Percentiles rank a stretch among this genome's conserved stretches.
phyloP scores from a whole-genome alignment of 345 rosid genomes.

The Cardamine chenopodiifolia region DNA sequence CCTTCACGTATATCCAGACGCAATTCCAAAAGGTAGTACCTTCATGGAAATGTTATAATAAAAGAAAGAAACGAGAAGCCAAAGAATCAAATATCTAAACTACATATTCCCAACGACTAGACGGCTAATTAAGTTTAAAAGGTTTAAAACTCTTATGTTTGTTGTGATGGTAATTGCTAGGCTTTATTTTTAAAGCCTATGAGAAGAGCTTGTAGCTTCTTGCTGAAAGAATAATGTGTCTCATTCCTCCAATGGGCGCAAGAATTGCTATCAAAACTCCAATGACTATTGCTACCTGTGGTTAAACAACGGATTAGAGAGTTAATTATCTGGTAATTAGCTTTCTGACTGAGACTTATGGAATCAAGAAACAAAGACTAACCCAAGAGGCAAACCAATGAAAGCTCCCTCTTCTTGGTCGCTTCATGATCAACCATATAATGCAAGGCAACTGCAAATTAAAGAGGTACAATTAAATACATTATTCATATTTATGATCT shows the following conservation, averaged over 20 bases:
- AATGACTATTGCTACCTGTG: constrained; percentile 28
- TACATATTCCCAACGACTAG: constrained; percentile 26
- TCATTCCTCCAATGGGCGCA: constrained; percentile 46
- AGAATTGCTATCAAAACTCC: constrained; percentile 42
- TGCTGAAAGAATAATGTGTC: constrained; percentile 43
- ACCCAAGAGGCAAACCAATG: constrained; percentile 46
- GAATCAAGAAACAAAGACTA: constrained; percentile 31
- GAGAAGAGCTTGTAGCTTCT: constrained; percentile 46
- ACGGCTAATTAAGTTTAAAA: constrained; percentile 17
- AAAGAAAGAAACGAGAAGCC: background rate
- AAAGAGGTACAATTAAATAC: background rate
- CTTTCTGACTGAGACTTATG: background rate
- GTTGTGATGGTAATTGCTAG: constrained; percentile 1
- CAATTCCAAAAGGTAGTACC: constrained; percentile 46
- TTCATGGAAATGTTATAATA: constrained; percentile 4
- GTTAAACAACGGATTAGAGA: background rate
- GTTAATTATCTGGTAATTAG: background rate
- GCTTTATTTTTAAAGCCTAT: constrained; percentile 11
- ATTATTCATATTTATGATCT: background rate
- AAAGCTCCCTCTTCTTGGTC: constrained; percentile 43
- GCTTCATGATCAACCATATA: constrained; percentile 51
- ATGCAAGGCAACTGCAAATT: constrained; percentile 58
- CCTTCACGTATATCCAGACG: constrained; percentile 10
- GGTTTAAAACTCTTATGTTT: background rate
- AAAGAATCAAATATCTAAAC: constrained; percentile 29